A percentile compares a stretch with the other conserved stretches of the same genome.
These are phyloP conservation scores for Cladobotryum protrusum DNA, from an alignment of 2,329 filamentous ascomycete genomes.

Conservation along the genomic window DNA sequence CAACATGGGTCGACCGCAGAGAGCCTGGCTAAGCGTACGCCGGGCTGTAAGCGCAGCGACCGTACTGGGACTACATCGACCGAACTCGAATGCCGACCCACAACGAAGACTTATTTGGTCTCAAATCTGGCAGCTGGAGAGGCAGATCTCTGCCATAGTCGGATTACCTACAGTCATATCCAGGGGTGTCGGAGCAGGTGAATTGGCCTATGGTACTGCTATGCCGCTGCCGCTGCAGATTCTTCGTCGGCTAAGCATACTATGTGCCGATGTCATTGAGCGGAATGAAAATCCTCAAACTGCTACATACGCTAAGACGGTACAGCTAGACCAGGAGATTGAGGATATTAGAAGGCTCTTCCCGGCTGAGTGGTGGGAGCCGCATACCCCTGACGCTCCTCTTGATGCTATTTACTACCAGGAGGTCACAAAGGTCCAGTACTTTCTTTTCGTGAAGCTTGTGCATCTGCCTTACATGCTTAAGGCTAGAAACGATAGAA, in stretches of 20 bases:
- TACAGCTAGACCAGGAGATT: conserved; percentile 36
- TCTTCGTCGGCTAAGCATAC: conserved; percentile 1
- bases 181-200: too few relatives aligned
- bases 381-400: background rate
- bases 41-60: conserved; percentile 46
- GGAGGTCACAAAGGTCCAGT: conserved; percentile 32
- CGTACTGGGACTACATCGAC: conserved; percentile 41
- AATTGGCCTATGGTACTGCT: too few relatives aligned
- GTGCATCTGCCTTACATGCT: conserved; percentile 43
- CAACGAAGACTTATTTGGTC: conserved; percentile 33
- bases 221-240: conserved; percentile 5
- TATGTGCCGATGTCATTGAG: conserved; percentile 4
- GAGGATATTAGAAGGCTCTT: conserved; percentile 17
- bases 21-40: conserved; percentile 46
- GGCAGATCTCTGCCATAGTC: conserved; percentile 45
- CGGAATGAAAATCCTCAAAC: conserved; percentile 7
- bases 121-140: conserved; percentile 36
- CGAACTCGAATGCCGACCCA: conserved; percentile 19
- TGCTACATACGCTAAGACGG: conserved; percentile 28
- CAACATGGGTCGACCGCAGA: conserved; percentile 48
- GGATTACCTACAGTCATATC: conserved; percentile 42
- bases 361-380: conserved; percentile 11
- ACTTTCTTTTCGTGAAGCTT: conserved; percentile 31
- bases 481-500: conserved; percentile 27
- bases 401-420: conserved; percentile 13